Conservation (phyloP, 768 basidiomycete species). For the Termitomyces sp. region DNA sequence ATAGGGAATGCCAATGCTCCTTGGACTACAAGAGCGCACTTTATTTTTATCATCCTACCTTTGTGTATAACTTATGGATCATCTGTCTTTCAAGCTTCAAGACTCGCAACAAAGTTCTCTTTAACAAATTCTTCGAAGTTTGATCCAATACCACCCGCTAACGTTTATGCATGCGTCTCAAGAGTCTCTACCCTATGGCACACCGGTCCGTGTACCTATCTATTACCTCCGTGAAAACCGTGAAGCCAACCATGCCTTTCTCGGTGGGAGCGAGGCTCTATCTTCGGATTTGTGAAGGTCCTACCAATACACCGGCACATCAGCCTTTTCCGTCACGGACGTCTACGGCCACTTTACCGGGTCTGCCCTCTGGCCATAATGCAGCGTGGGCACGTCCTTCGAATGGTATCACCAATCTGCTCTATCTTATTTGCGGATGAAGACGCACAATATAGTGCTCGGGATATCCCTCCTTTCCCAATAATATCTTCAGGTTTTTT, state of each 20-base stretch:
- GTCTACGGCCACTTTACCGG: not conserved
- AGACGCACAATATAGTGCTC: not conserved
- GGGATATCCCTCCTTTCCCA: not conserved
- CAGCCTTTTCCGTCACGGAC: not conserved
- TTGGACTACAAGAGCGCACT: not conserved
- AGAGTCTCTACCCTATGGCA: not conserved
- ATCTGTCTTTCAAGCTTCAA: not conserved
- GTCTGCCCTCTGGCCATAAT: not conserved
- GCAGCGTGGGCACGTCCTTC: not conserved
- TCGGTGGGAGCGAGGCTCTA: conserved; percentile 26
- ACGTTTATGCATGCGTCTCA: not conserved
- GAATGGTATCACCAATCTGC: not conserved
- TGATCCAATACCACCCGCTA: not conserved
- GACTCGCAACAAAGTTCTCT: not conserved
- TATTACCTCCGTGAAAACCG: conserved; percentile 20
- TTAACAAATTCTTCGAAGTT: not conserved
- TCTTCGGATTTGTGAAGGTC: conserved; percentile 36
- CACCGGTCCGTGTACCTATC: not conserved
- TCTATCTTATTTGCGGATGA: not conserved
- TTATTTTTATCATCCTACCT: not conserved
- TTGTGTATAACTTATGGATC: not conserved
- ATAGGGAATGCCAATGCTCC: not conserved
- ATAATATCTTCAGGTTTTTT: not conserved
- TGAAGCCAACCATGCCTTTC: conserved; percentile 16
- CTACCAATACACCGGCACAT: not conserved